These are phyloP conservation scores for Arthroderma sp. DNA, from an alignment of 2,329 filamentous ascomycete genomes.

Conservation along the genomic window DNA sequence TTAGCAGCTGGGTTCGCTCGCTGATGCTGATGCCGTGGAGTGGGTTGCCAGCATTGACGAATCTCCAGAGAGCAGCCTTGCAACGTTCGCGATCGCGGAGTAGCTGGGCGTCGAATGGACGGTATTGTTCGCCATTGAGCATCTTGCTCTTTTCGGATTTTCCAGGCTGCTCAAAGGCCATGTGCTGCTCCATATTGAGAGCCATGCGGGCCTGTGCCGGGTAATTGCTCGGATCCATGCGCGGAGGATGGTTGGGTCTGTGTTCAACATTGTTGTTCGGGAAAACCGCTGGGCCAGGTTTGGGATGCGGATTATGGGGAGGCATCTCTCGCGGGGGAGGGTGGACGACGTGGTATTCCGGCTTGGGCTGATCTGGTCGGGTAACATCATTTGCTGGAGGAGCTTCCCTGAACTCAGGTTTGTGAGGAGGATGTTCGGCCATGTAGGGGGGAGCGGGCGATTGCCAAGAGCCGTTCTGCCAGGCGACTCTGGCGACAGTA, in stretches of 20 bases:
- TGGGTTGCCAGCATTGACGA: constrained; percentile 72
- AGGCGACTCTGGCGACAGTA: constrained; percentile 22
- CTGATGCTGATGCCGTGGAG: constrained; percentile 52
- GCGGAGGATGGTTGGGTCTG: constrained; percentile 21
- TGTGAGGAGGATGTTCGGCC: constrained; percentile 23
- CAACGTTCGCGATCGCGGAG: constrained; percentile 76
- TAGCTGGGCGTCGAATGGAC: constrained; percentile 64
- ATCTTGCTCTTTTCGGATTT: constrained; percentile 79
- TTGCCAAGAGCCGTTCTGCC: constrained; percentile 29
- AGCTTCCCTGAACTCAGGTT: constrained; percentile 28
- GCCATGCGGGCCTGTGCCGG: constrained; percentile 31
- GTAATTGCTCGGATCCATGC: constrained; percentile 27
- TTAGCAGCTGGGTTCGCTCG: constrained; percentile 27
- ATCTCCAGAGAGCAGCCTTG: constrained; percentile 65
- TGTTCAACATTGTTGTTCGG: constrained; percentile 23
- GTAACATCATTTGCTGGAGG: constrained; percentile 27
- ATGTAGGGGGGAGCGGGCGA: constrained; percentile 23
- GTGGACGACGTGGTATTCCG: constrained; percentile 24
- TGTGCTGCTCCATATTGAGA: constrained; percentile 29
- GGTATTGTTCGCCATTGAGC: constrained; percentile 66
- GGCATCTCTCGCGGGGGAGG: constrained; percentile 24
- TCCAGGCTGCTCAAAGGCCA: constrained; percentile 27
- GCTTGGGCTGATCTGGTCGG: constrained; percentile 23
- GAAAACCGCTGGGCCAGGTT: constrained; percentile 25
- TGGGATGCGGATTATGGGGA: constrained; percentile 23